Evolutionary conservation across 1,139 yeast genomes (phyloP), one percentile per base, ranked within the genome.

Genomic region (Diutina mesorugosa): DNA sequence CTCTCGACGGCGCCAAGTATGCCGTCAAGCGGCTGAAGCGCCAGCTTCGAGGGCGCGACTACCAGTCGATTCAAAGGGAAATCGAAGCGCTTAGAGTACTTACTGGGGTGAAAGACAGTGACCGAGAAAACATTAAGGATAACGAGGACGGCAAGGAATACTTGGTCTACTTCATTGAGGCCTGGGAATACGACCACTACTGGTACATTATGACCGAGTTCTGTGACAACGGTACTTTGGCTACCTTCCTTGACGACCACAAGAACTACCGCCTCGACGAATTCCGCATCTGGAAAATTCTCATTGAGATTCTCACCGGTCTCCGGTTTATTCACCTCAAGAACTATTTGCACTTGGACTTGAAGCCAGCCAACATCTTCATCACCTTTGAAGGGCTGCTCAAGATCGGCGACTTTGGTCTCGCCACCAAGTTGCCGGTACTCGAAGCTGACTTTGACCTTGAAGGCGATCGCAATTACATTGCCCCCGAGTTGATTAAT

Each of bases 391-490:
- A 93, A 70, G 99, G 99, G 21, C 81, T 85, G 45, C 78, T 87
- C 63, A 88, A 87, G 70, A 87, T 87, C 65, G 95, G 95, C 10
- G 96, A 87, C 70, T 88, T 88, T 70, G 87, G 87, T 6, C 71
- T 82, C 61, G 81, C 74, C 30, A 77, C 76, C 67, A 66, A 80
- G 71, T 66, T 83, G 68, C 85, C 85, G 2, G 75, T 79, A 35
- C 69, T 79, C 18, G 81, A 78, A 58, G 77, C 72, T 58, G 83
- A 76, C 61, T 80, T 90, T 65, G 99, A 93, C 69, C 80, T 96
- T 61, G 99, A 95, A 70, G 99, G 99, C 45, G 99, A 95, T 68
- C 78, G 99, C 55, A 97, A 93, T 69, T 93, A 93, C 69, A 93
- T 93, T 70, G 99, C 99, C 0, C 99, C 99, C 0, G 99, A 93